Percentiles rank a stretch among this genome's conserved stretches.
Conservation (phyloP, 495 filamentous ascomycete genomes). For the Annulohypoxylon stygium region DNA sequence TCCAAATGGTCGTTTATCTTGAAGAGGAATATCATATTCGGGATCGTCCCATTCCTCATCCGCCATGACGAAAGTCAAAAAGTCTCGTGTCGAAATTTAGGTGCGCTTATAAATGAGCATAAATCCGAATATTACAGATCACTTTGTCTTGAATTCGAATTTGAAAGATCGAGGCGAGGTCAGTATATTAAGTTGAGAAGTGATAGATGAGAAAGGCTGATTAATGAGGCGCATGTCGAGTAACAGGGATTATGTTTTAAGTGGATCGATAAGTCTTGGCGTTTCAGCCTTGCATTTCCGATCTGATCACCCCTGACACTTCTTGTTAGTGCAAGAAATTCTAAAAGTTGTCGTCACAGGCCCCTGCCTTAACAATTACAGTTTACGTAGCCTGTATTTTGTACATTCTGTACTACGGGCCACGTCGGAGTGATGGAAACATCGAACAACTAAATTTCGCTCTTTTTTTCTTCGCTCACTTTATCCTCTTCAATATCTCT, state of each 20-base stretch:
- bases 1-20: conserved; percentile 82
- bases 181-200: conserved; percentile 3
- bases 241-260: conserved; percentile 12
- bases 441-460: conserved; percentile 27
- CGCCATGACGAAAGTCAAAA: conserved; percentile 21
- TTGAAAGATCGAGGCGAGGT: conserved; percentile 15
- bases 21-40: conserved; percentile 74
- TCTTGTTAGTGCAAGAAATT: conserved; percentile 8
- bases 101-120: background rate
- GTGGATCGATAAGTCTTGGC: conserved; percentile 11
- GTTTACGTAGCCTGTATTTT: conserved; percentile 11
- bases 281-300: conserved; percentile 42
- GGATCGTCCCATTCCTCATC: conserved; percentile 45
- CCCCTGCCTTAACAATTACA: conserved; percentile 29
- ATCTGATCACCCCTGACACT: conserved; percentile 30
- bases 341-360: conserved; percentile 37
- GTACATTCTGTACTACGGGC: background rate
- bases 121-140: background rate
- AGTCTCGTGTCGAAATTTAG: background rate
- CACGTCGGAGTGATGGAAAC: conserved; percentile 33
- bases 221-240: conserved; percentile 37
- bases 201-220: conserved; percentile 22
- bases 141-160: background rate
- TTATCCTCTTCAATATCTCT: conserved; percentile 49
- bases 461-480: background rate